Base-by-base conservation (phyloP, 1,284 basidiomycete genomes). In the Puccinia horiana region DNA sequence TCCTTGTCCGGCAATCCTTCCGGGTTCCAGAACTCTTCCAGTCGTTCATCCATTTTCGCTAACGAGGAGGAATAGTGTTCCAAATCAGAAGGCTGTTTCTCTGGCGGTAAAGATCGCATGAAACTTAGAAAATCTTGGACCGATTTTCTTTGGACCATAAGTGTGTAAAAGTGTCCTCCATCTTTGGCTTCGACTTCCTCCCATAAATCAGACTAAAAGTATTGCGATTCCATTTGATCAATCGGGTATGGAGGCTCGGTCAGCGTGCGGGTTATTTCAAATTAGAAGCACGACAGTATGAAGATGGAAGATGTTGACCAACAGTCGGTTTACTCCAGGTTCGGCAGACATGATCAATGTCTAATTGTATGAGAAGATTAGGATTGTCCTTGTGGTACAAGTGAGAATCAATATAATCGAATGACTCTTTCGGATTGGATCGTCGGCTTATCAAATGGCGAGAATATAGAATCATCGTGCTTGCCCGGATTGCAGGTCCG, bases 1-100 rank as follows among this genome's bases (percentile, higher is more conserved):
- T 84, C 83, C 16, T 49, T 32, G 29, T 75, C 40, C 23, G 80
- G 47, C 35, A 83, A 56, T 1, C 83, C 83, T 37, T 74, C 54
- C 9, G 83, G 70, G 44, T 83, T 84, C 83, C 83, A 84, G 69
- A 84, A 84, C 14, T 52, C 61, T 69, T 84, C 83, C 4, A 84
- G 67, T 11, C 80, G 49, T 35, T 78, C 56, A 35, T 82, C 75
- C 56, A 84, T 84, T 56, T 75, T 69, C 11, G 44, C 54, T 32
- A 52, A 72, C 23, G 26, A 12, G 35, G 65, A 70, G 23, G 6
- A 37, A 16, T 52, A 29, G 54, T 70, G 23, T 29, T 70, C 52
- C n/a, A 26, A n/a, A 23, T 37, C 67, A 40, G 42, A 29, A 49
- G 77, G 49, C 40, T 65, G 77, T 70, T 37, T 49, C 61, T 67